Base-by-base conservation (phyloP, 257 asterid genomes). In the Mentha longifolia region DNA sequence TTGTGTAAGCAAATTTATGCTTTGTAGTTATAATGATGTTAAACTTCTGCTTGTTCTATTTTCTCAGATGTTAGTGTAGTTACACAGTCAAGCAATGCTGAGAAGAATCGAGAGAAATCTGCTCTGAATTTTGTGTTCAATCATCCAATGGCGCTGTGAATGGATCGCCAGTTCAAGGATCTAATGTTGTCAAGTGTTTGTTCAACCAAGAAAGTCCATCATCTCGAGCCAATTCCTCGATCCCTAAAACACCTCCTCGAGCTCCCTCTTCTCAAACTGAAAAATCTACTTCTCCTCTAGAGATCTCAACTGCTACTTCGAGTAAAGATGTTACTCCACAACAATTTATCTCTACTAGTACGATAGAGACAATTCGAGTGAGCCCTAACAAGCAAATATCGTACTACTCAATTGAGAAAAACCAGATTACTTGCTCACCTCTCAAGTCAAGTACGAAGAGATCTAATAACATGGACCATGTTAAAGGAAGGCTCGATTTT, bases 401-500 rank as follows among this genome's bases (percentile, higher is more conserved):
- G 28, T 89, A 86, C 67, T 88, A 88, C 76, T 84, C 98, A 9
- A 88, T 94, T 52, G 93, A 89, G 82, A 88, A 87, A 77, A 95
- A 88, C 68, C 91, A 76, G 39, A 81, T 88, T 45, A 84, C 88
- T 50, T 80, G 86, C 73, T 95, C 98, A 16, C 99, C 99, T 2
- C 66, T 75, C 46, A 88, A 87, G 84, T 25, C 87, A 63, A 85
- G 70, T 73, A 16, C 50, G 74, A 84, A 68, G 82, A 83, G 88
- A 76, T 75, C 84, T 61, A 78, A 51, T 70, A 68, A 35, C 39
- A 35, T 85, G 85, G 96, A 91, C 55, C 92, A 89, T 67, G 95
- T 88, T 41, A 89, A 89, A 73, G 92, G 97, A 65, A 88, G 92
- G 89, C 82, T 95, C 57, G 90, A 95, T 78, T 92, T 95, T 77